phyloP scores from a whole-genome alignment of 2,329 filamentous ascomycete species.

The Cladophialophora immunda region DNA sequence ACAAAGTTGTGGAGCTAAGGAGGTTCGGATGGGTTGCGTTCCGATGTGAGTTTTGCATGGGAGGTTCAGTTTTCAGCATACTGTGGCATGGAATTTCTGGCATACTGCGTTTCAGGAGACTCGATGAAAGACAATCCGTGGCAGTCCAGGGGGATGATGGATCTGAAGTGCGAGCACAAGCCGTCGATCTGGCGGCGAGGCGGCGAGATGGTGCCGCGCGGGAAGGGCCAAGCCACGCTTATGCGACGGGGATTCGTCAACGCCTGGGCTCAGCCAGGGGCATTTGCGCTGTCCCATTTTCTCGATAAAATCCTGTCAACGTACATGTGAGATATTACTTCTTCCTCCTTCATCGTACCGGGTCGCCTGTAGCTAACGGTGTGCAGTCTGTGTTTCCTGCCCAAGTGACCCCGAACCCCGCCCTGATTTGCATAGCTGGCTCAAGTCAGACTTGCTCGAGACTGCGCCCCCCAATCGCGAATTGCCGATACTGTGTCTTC shows the following conservation, averaged over 20 bases:
- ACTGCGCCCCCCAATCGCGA: neutral
- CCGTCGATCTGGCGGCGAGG: constrained; percentile 1
- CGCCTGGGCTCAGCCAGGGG: constrained; percentile 13
- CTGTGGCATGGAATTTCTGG: constrained; percentile 21
- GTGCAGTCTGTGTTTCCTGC: neutral
- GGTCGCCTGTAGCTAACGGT: neutral
- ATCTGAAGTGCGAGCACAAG: constrained; percentile 17
- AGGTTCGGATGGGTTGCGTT: constrained; percentile 25
- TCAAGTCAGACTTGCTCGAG: neutral
- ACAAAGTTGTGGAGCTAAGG: constrained; percentile 26
- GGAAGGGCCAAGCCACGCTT: constrained; percentile 19
- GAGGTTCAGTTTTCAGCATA: constrained; percentile 12
- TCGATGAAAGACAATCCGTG: constrained; percentile 4
- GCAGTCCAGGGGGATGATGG: constrained; percentile 19
- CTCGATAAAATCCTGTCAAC: neutral
- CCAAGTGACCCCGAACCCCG: neutral
- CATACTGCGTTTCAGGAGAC: constrained; percentile 31
- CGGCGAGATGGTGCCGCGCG: constrained; percentile 17
- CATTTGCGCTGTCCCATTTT: neutral
- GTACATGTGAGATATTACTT: neutral
- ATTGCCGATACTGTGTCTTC: neutral
- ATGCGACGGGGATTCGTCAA: constrained; percentile 16
- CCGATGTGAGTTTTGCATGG: constrained; percentile 21
- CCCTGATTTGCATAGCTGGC: neutral
- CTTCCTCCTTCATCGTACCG: neutral